A percentile compares a stretch with the other conserved stretches of the same genome.
Evolutionary conservation across 2,329 filamentous ascomycete genomes (phyloP).

Genomic region (Phoma sp.): DNA sequence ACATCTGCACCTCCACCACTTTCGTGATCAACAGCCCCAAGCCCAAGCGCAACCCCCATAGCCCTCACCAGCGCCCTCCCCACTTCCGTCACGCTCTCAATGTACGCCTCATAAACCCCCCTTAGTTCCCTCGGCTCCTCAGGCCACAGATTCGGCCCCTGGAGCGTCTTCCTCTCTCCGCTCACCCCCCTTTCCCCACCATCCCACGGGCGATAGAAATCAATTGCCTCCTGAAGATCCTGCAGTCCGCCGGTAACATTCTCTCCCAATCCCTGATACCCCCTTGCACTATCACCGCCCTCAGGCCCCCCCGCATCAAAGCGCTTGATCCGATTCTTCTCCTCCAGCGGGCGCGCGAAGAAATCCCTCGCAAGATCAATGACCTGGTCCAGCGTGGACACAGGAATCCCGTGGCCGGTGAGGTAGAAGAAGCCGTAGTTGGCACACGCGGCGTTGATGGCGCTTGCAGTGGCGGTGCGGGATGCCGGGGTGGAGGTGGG

Average conservation of each 20-base stretch:
- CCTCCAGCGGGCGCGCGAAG: conserved; percentile 36
- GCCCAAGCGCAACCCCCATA: conserved; percentile 48
- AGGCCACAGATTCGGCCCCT: conserved; percentile 55
- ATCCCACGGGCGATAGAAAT: conserved; percentile 48
- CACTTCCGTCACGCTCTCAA: conserved; percentile 36
- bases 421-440: conserved; percentile 54
- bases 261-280: conserved; percentile 48
- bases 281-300: conserved; percentile 47
- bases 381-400: conserved; percentile 30
- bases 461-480: conserved; percentile 34
- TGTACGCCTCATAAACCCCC: conserved; percentile 41
- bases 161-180: conserved; percentile 39
- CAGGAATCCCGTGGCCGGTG: conserved; percentile 50
- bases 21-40: conserved; percentile 17
- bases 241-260: conserved; percentile 45
- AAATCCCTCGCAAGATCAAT: conserved; percentile 44
- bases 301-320: conserved; percentile 40
- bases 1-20: conserved; percentile 16
- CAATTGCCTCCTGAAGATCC: conserved; percentile 51
- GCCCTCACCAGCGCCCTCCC: conserved; percentile 45
- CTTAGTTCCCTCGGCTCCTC: conserved; percentile 36
- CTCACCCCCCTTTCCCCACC: conserved; percentile 19
- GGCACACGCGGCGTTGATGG: conserved; percentile 47
- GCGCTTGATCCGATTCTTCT: conserved; percentile 46
- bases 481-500: conserved; percentile 20